Evolutionary conservation across 148 eudicot genomes (phyloP).

Genomic region (Silene latifolia): DNA sequence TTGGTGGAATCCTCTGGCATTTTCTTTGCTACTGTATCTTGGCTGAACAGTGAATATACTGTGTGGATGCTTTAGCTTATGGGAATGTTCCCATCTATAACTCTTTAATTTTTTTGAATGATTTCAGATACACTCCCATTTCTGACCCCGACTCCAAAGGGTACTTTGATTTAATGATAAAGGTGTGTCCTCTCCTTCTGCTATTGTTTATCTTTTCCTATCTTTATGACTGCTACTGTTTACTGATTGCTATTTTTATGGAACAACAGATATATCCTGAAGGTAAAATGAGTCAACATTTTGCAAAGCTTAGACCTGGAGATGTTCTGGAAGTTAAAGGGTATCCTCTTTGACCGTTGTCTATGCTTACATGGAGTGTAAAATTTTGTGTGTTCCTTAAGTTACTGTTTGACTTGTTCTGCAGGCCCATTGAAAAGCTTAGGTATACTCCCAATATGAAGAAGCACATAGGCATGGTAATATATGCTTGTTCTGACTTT

Average conservation of each 20-base stretch:
- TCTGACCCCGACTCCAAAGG: conserved; percentile 91
- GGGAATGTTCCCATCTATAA: background rate
- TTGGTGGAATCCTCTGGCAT: background rate
- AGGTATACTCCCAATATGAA: conserved; percentile 97
- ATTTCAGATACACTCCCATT: conserved; percentile 85
- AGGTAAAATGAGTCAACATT: conserved; percentile 99
- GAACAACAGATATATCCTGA: conserved; percentile 75
- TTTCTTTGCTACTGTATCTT: background rate
- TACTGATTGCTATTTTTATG: conserved; percentile 6
- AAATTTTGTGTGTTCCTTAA: background rate
- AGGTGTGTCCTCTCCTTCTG: conserved; percentile 41
- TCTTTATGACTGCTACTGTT: background rate
- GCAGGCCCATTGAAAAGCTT: conserved; percentile 96
- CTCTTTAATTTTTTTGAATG: conserved; percentile 16
- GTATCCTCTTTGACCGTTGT: conserved; percentile 27
- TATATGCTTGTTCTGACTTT: background rate
- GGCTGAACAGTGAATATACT: background rate
- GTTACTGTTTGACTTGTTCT: conserved; percentile 16
- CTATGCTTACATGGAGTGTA: background rate
- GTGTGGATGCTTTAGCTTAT: background rate
- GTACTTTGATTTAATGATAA: conserved; percentile 86
- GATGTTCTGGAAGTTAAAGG: conserved; percentile 98
- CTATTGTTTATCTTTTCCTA: background rate
- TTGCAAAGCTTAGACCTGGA: conserved; percentile 86
- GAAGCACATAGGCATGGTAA: conserved; percentile 99